phyloP scores from a whole-genome alignment of 2,329 filamentous ascomycete genomes.

The Cercospora zeina region DNA sequence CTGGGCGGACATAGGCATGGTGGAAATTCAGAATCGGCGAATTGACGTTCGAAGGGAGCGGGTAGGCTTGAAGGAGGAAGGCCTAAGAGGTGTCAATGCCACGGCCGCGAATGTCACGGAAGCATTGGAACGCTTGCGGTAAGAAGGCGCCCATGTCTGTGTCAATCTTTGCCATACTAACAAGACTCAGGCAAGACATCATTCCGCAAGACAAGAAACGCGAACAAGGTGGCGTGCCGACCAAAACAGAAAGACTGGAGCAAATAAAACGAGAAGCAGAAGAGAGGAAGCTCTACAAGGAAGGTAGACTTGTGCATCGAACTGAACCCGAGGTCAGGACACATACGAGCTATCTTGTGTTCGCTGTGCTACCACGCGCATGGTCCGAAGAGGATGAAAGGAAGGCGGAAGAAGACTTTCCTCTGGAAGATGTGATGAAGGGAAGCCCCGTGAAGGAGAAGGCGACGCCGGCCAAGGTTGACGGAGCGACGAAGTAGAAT shows the following conservation, averaged over 20 bases:
- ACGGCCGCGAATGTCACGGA: constrained; percentile 75
- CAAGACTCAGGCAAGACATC: constrained; percentile 15
- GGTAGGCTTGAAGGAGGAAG: constrained; percentile 70
- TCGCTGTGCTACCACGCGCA: constrained; percentile 81
- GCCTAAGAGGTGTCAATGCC: constrained; percentile 64
- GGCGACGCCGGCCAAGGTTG: constrained; percentile 10
- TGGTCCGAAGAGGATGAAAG: constrained; percentile 84
- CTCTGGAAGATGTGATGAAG: constrained; percentile 27
- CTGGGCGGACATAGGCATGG: constrained; percentile 92
- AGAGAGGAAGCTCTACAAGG: constrained; percentile 63
- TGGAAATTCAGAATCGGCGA: constrained; percentile 77
- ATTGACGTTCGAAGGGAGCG: constrained; percentile 82
- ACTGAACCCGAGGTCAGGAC: constrained; percentile 89
- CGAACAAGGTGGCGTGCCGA: constrained; percentile 32
- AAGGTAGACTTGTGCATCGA: constrained; percentile 76
- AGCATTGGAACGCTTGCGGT: constrained; percentile 69
- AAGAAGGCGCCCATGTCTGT: constrained; percentile 61
- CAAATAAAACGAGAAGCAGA: constrained; percentile 41
- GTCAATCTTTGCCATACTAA: constrained; percentile 8
- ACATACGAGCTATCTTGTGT: constrained; percentile 95
- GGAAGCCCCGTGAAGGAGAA: constrained; percentile 13
- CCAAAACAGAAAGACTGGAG: constrained; percentile 36
- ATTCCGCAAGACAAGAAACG: constrained; percentile 14
- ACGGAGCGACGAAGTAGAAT: neutral
- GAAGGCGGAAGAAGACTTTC: constrained; percentile 35